Conservation (phyloP, 495 filamentous ascomycete genomes). For the Penicillium flavigenum region DNA sequence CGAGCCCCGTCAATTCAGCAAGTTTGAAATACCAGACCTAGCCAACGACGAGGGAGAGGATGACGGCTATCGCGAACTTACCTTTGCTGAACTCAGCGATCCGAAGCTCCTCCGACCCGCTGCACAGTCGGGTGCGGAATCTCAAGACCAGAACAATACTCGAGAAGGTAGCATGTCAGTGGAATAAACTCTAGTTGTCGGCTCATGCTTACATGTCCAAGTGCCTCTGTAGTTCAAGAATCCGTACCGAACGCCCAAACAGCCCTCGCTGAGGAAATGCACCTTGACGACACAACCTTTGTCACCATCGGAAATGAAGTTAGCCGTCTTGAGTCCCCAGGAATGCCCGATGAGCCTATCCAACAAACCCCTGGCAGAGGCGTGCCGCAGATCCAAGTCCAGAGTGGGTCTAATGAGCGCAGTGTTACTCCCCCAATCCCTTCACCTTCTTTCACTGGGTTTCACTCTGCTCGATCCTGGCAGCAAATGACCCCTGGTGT, state of each 20-base stretch:
- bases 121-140: slow-evolving; percentile 12
- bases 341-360: slow-evolving; percentile 14
- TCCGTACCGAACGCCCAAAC: slow-evolving; percentile 22
- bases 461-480: slow-evolving; percentile 29
- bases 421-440: slow-evolving; percentile 21
- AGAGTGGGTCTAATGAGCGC: slow-evolving; percentile 14
- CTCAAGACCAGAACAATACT: slow-evolving; percentile 20
- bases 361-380: slow-evolving; percentile 16
- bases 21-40: slow-evolving; percentile 66
- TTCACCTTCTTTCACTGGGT: slow-evolving; percentile 29
- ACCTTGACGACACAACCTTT: slow-evolving; percentile 29
- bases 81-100: slow-evolving; percentile 59
- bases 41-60: slow-evolving; percentile 54
- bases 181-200: slow-evolving; percentile 35
- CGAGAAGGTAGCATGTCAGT: slow-evolving; percentile 45
- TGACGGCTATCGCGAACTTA: slow-evolving; percentile 52
- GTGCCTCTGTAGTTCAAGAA: slow-evolving; percentile 35
- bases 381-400: slow-evolving; percentile 10
- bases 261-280: slow-evolving; percentile 18
- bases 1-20: slow-evolving; percentile 58
- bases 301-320: slow-evolving; percentile 22
- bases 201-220: slow-evolving; percentile 39
- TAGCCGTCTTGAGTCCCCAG: slow-evolving; percentile 14
- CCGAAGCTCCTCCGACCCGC: slow-evolving; percentile 57
- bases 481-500: slow-evolving; percentile 16